phyloP scores from a whole-genome alignment of 176 grass and related monocot genomes.

The Phoenix roebelenii region DNA sequence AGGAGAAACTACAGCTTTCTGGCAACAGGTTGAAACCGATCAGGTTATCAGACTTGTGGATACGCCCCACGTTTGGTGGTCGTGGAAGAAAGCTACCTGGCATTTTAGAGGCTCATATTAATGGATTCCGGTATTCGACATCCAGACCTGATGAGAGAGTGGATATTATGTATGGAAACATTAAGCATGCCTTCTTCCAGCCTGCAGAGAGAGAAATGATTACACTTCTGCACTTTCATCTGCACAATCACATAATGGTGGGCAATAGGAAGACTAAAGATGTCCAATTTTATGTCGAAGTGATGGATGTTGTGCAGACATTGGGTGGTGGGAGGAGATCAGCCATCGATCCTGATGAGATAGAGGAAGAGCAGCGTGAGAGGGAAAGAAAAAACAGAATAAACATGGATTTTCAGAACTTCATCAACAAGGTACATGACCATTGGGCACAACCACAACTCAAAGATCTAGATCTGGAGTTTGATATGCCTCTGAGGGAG shows the following conservation, averaged over 20 bases:
- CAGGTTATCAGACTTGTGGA: constrained; percentile 73
- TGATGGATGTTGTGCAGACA: constrained; percentile 90
- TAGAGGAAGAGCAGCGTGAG: constrained; percentile 86
- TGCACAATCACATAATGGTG: constrained; percentile 90
- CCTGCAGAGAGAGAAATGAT: constrained; percentile 92
- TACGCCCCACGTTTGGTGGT: constrained; percentile 72
- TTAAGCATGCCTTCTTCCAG: constrained; percentile 98
- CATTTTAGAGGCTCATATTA: constrained; percentile 74
- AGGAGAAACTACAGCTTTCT: constrained; percentile 69
- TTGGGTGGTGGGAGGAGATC: constrained; percentile 48
- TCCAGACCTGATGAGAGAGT: constrained; percentile 70
- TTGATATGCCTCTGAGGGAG: constrained; percentile 67
- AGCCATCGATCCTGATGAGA: constrained; percentile 84
- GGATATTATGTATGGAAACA: constrained; percentile 76
- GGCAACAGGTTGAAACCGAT: constrained; percentile 59
- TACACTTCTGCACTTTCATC: constrained; percentile 73
- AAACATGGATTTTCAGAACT: constrained; percentile 76
- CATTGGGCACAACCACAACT: constrained; percentile 70
- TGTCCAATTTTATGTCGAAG: constrained; percentile 89
- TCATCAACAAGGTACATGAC: constrained; percentile 76
- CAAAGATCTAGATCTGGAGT: constrained; percentile 58
- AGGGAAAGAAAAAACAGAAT: constrained; percentile 74
- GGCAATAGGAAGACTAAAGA: constrained; percentile 92
- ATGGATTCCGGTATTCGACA: constrained; percentile 74
- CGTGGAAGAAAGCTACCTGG: constrained; percentile 58